Evolutionary conservation across 495 filamentous ascomycete species (phyloP), one percentile per base, ranked within the genome.

Genomic region (Mytilinidion resinicola): DNA sequence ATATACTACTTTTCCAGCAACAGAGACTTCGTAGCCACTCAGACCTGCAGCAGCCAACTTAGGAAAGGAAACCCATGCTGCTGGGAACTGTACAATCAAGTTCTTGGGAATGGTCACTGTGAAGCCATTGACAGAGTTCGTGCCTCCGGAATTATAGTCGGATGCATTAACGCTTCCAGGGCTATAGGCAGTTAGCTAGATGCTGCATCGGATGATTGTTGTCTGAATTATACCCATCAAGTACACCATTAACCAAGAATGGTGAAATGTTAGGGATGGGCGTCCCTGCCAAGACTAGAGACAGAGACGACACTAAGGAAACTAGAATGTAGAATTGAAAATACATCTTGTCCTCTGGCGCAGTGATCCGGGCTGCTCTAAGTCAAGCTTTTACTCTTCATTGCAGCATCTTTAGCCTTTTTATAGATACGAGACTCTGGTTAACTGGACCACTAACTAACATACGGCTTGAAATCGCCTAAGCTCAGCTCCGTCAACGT

Each of bases 71-170:
- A 75, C 67, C 50, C 66, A 76, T 0, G 71, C 65, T 0, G 67
- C 71, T 0, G 74, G 73, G 38, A 77, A 74, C n/a, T 72, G 67
- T 15, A 71, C 71, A 9, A 72, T 62, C 36, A 74, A 50, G 57
- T 77, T 77, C 64, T 74, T 64, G 21, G 74, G 74, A 3, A 76
- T 65, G n/a, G 53, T 67, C 20, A 77, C 66, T 11, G 43, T 69
- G 64, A 67, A 76, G 1, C 72, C 71, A 10, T 67, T 68, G n/a
- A 77, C 67, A 6, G 57, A 58, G 35, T 76, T 70, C 35, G 60
- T 62, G 10, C 74, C 74, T 19, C 73, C 74, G 1, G 65, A 64
- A 59, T 76, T 76, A 62, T 70, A 72, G 8, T 65, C 55, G 1
- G n/a, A 25, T 6, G 33, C n/a, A 12, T 17, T 47, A 17, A 41